Evolutionary conservation across 352 stramenopile species (phyloP).

Genomic region (Phytophthora megakarya): DNA sequence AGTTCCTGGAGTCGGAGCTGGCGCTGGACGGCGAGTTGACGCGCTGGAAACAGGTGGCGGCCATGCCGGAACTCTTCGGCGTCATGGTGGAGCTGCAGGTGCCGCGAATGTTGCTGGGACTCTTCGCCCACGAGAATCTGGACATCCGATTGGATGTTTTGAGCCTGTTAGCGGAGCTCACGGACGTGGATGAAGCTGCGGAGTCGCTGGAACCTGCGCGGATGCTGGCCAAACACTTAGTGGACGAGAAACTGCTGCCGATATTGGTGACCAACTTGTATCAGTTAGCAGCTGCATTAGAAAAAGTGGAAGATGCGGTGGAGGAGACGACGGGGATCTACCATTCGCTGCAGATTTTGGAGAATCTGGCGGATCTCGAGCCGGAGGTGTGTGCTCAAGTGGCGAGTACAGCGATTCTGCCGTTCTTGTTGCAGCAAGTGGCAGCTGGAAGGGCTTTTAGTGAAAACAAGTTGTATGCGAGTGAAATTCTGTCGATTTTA

Average conservation of each 20-base stretch:
- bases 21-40: constrained; percentile 59
- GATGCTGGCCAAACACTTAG: constrained; percentile 54
- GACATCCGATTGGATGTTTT: constrained; percentile 69
- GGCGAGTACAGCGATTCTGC: constrained; percentile 57
- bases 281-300: constrained; percentile 34
- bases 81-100: constrained; percentile 66
- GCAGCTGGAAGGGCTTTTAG: constrained; percentile 41
- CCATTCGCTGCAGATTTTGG: constrained; percentile 81
- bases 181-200: constrained; percentile 64
- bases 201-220: constrained; percentile 46
- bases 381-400: constrained; percentile 54
- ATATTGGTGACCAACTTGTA: constrained; percentile 56
- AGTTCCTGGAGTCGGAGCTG: constrained; percentile 88
- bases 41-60: constrained; percentile 62
- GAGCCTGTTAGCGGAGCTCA: constrained; percentile 70
- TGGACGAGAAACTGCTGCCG: constrained; percentile 64
- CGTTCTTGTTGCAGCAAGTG: constrained; percentile 64
- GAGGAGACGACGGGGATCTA: constrained; percentile 78
- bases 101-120: constrained; percentile 68
- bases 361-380: constrained; percentile 73
- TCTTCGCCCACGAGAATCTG: constrained; percentile 85
- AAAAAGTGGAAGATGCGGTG: constrained; percentile 21
- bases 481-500: constrained; percentile 87
- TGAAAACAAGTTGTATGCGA: constrained; percentile 85
- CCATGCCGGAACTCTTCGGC: constrained; percentile 58